A percentile compares a stretch with the other conserved stretches of the same genome.
Conservation (phyloP, 306 rosid genomes). For the Herpetospermum pedunculosum region DNA sequence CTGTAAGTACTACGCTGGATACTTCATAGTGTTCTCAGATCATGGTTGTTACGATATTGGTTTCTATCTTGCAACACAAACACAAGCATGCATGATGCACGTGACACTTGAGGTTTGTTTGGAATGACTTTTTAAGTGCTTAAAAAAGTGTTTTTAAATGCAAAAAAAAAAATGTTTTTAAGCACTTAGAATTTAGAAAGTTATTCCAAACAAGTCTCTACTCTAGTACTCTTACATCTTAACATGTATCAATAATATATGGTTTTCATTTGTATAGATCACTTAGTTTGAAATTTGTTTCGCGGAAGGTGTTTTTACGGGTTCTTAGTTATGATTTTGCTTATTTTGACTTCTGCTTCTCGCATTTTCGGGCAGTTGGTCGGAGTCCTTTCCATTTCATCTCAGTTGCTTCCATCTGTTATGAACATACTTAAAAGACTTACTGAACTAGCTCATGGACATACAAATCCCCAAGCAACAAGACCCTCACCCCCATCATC, state of each 20-base stretch:
- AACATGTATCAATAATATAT: neutral
- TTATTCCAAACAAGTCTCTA: too few relatives aligned
- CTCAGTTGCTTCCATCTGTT: constrained; percentile 65
- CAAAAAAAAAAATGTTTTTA: too few relatives aligned
- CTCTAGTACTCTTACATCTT: too few relatives aligned
- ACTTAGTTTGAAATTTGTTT: neutral
- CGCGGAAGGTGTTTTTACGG: neutral
- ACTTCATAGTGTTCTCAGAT: neutral
- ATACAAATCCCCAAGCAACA: constrained; percentile 23
- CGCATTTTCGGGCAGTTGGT: constrained; percentile 39
- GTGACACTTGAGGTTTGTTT: too few relatives aligned
- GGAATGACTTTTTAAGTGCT: too few relatives aligned
- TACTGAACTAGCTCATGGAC: constrained; percentile 43
- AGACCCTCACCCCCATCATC: constrained; percentile 17
- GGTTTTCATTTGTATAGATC: neutral
- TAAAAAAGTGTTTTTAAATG: too few relatives aligned
- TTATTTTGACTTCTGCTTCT: neutral
- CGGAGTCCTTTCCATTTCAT: constrained; percentile 53
- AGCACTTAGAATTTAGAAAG: too few relatives aligned
- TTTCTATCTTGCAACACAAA: neutral
- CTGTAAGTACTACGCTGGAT: constrained; percentile 37
- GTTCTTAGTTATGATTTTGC: neutral
- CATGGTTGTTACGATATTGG: neutral
- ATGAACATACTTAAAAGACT: constrained; percentile 69
- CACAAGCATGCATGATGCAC: too few relatives aligned